These are phyloP conservation scores for Heracleum sosnowskyi DNA, from an alignment of 129 eudicot genomes.

Conservation along the genomic window DNA sequence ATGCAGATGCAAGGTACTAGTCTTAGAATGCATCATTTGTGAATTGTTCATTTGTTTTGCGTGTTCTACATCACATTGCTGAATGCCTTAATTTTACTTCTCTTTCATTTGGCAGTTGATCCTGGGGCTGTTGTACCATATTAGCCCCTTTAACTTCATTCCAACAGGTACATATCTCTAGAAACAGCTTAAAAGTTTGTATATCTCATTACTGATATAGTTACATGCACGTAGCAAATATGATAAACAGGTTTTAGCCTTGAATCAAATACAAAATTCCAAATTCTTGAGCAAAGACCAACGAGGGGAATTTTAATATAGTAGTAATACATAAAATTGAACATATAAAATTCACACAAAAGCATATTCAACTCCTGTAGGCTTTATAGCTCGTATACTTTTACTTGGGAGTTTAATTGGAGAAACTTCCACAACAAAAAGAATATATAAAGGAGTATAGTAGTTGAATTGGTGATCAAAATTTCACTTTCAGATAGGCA, in stretches of 20 bases:
- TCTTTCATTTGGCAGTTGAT: constrained; percentile 35
- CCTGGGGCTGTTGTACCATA: constrained; percentile 38
- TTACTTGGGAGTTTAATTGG: no score
- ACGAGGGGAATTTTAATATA: no score
- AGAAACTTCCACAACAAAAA: no score
- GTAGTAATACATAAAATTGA: no score
- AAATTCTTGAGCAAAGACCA: no score
- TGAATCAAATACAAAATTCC: neutral
- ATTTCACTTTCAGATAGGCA: no score
- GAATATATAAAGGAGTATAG: no score
- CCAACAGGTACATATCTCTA: constrained; percentile 39
- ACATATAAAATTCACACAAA: no score
- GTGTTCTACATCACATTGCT: neutral
- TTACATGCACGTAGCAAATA: neutral
- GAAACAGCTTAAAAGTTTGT: neutral
- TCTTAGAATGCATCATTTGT: neutral
- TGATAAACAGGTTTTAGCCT: neutral
- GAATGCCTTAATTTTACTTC: neutral
- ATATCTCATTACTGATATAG: neutral
- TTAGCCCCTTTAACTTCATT: constrained; percentile 46
- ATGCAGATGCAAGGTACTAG: neutral
- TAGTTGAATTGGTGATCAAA: no score
- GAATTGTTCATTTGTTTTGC: neutral
- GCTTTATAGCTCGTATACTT: no score
- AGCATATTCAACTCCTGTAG: no score